Conservation (phyloP, 768 basidiomycete genomes). For the Boletus insuetus region DNA sequence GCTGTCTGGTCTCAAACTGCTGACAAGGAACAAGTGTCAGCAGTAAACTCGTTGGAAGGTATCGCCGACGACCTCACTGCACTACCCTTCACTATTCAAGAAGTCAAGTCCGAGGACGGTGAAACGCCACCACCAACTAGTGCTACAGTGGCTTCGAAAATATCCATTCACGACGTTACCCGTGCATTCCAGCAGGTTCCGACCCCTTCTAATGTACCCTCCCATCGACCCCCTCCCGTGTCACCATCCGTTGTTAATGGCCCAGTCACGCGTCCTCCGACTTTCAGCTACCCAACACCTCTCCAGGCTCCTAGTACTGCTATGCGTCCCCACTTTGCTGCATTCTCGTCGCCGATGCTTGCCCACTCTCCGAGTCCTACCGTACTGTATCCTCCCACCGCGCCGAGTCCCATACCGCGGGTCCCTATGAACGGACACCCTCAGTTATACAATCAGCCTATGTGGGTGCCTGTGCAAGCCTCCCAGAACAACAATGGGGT, state of each 20-base stretch:
- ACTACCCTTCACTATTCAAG: slow-evolving; percentile 77
- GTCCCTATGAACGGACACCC: slow-evolving; percentile 63
- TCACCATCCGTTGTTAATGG: slow-evolving; percentile 47
- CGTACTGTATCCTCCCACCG: slow-evolving; percentile 63
- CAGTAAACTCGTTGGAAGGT: slow-evolving; percentile 78
- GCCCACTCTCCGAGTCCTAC: slow-evolving; percentile 67
- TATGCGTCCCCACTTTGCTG: slow-evolving; percentile 55
- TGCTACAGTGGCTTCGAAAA: slow-evolving; percentile 57
- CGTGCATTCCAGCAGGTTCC: slow-evolving; percentile 88
- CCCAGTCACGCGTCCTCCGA: slow-evolving; percentile 26
- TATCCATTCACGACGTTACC: slow-evolving; percentile 80
- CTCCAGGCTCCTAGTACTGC: slow-evolving; percentile 43
- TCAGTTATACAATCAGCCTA: slow-evolving; percentile 55
- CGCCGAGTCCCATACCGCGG: slow-evolving; percentile 63
- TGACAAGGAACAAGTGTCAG: slow-evolving; percentile 61
- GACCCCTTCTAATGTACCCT: slow-evolving; percentile 46
- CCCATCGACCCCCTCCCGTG: slow-evolving; percentile 46
- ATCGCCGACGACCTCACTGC: slow-evolving; percentile 81
- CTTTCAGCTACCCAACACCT: slow-evolving; percentile 35
- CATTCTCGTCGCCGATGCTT: slow-evolving; percentile 69
- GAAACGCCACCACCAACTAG: slow-evolving; percentile 71
- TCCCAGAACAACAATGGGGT: slow-evolving; percentile 52
- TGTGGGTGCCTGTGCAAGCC: slow-evolving; percentile 60
- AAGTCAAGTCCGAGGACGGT: slow-evolving; percentile 84
- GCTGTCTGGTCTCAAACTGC: slow-evolving; percentile 82